A percentile compares a stretch with the other conserved stretches of the same genome.
Conservation (phyloP, 768 basidiomycete genomes). For the Hypsizygus marmoreus region DNA sequence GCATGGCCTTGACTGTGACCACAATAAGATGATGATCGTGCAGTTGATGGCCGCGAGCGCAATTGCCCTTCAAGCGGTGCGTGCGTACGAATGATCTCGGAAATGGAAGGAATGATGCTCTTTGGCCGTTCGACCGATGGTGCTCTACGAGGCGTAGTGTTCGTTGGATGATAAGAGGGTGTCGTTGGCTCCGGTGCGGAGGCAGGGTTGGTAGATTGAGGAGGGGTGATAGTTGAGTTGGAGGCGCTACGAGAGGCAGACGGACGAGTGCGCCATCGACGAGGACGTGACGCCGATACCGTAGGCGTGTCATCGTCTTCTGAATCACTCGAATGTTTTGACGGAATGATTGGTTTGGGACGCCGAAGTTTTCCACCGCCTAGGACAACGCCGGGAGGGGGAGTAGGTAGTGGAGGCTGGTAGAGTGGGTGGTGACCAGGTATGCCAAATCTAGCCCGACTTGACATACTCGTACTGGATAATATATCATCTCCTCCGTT, state of each 20-base stretch:
- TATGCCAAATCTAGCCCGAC: slow-evolving; percentile 56
- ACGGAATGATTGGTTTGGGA: slow-evolving; percentile 28
- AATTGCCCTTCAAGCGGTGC: slow-evolving; percentile 60
- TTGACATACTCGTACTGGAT: slow-evolving; percentile 38
- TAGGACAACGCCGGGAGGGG: slow-evolving; percentile 77
- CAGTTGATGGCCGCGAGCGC: slow-evolving; percentile 46
- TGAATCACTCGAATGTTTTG: slow-evolving; percentile 45
- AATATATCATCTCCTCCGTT: slow-evolving; percentile 70
- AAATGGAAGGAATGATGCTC: slow-evolving; percentile 75
- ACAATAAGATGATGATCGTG: slow-evolving; percentile 50
- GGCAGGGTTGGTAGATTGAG: slow-evolving; percentile 19
- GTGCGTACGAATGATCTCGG: slow-evolving; percentile 83
- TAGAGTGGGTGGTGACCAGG: slow-evolving; percentile 72
- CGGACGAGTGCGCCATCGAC: slow-evolving; percentile 35
- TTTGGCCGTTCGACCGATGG: slow-evolving; percentile 35
- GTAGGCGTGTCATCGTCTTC: slow-evolving; percentile 46
- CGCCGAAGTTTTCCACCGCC: slow-evolving; percentile 49
- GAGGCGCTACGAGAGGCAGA: slow-evolving; percentile 30
- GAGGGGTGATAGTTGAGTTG: slow-evolving; percentile 18
- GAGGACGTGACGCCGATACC: slow-evolving; percentile 28
- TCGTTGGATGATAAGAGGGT: slow-evolving; percentile 6
- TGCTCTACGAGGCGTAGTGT: slow-evolving; percentile 13
- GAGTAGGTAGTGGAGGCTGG: slow-evolving; percentile 81
- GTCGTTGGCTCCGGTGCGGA: slow-evolving; percentile 4
- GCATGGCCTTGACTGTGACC: slow-evolving; percentile 48